phyloP scores from a whole-genome alignment of 2,329 filamentous ascomycete genomes.

The Cercospora zeina region DNA sequence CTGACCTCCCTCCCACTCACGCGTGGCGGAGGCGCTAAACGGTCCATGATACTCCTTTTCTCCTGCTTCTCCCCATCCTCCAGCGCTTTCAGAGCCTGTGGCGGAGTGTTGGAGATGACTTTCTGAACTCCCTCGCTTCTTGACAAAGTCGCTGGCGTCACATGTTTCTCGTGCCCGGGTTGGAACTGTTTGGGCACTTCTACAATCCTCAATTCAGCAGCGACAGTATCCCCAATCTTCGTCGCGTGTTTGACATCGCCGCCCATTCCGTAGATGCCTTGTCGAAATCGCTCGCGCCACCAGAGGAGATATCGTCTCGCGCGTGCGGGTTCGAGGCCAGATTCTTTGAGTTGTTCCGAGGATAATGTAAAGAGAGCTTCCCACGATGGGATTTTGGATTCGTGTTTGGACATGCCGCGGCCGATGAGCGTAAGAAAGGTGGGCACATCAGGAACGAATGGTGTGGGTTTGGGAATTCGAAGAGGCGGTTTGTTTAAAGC shows the following conservation, averaged over 20 bases:
- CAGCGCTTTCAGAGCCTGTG: constrained; percentile 37
- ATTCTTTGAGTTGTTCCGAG: constrained; percentile 73
- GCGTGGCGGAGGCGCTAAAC: constrained; percentile 39
- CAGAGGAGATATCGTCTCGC: constrained; percentile 79
- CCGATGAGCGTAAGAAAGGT: constrained; percentile 92
- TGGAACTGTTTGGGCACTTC: constrained; percentile 46
- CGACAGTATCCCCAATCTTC: constrained; percentile 49
- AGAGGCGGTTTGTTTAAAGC: constrained; percentile 23
- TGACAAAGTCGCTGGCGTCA: constrained; percentile 51
- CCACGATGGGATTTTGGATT: constrained; percentile 86
- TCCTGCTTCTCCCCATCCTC: constrained; percentile 2
- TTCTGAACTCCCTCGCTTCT: constrained; percentile 57
- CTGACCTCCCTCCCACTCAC: constrained; percentile 36
- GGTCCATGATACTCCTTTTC: constrained; percentile 29
- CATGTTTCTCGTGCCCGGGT: constrained; percentile 14
- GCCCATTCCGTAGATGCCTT: constrained; percentile 74
- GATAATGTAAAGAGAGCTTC: constrained; percentile 81
- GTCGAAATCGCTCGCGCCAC: constrained; percentile 83
- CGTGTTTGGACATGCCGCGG: constrained; percentile 77
- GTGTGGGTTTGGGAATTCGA: constrained; percentile 68
- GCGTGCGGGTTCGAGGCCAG: constrained; percentile 84
- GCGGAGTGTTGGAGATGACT: constrained; percentile 61
- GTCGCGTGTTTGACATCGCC: constrained; percentile 76
- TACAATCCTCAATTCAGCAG: constrained; percentile 59
- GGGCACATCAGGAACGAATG: constrained; percentile 78